Evolutionary conservation across 2,329 filamentous ascomycete species (phyloP), one percentile per base, ranked within the genome.

Genomic region (Claviceps capensis): DNA sequence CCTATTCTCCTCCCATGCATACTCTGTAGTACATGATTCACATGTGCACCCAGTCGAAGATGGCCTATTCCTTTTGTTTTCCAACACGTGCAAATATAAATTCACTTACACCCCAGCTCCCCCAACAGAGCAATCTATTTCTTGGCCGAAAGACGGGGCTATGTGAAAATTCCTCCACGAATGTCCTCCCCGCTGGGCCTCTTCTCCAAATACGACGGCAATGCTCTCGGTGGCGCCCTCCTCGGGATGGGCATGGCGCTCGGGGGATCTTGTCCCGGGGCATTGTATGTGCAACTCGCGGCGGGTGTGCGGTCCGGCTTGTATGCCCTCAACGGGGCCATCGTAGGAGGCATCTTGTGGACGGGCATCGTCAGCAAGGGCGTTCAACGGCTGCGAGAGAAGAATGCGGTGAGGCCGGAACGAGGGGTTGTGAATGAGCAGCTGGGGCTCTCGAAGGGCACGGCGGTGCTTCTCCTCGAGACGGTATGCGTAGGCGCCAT

Each of bases 201-300:
- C 58, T 73, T 81, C 57, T 67, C 69, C 8, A 61, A 65, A 17
- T 81, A 80, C 59, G 81, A 84, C 58, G 82, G 80, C 52, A 86
- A 86, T 62, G 64, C 85, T 47, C 57, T 84, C 56, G 83, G 83
- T 52, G 83, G 82, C 4, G 60, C 71, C 16, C 65, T 85, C 2
- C 72, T 83, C 26, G 82, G 83, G 38, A 63, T 74, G n/a, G 83
- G 83, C 52, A 84, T 86, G 81, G 73, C 78, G 5, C 66, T 85
- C 16, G 76, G 81, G 0, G 81, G 81, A 8, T 76, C 81, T 0
- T 85, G 82, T 54, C 81, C 83, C 0, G 83, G 83, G 0, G 83
- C 81, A 0, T 72, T 84, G 5, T 72, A 83, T 48, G 74, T 77
- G 0, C 82, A 86, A 63, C 59, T 79, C 11, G 80, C 74, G 2